phyloP scores from a whole-genome alignment of 305 asterid genomes.

The Fraxinus angustifolia region DNA sequence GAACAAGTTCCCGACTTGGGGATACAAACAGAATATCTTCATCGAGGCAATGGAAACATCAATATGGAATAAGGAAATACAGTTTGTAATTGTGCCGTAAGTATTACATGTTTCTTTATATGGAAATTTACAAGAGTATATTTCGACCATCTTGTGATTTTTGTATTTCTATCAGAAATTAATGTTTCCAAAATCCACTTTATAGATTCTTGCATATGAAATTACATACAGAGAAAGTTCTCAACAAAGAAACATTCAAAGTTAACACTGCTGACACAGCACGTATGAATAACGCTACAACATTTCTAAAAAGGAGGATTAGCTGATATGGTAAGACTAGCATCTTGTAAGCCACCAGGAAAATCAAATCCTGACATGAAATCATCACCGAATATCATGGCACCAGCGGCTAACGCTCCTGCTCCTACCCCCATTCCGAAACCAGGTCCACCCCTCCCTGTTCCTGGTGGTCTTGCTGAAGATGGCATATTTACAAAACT shows the following conservation, averaged over 20 bases:
- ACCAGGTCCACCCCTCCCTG: slow-evolving; percentile 38
- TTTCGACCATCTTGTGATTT: neutral
- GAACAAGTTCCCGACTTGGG: neutral
- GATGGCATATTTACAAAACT: slow-evolving; percentile 50
- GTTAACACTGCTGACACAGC: neutral
- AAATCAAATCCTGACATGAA: slow-evolving; percentile 55
- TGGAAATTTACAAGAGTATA: neutral
- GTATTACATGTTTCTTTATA: neutral
- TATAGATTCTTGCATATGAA: neutral
- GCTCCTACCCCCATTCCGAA: slow-evolving; percentile 66
- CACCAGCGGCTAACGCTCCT: slow-evolving; percentile 79
- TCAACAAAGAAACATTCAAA: neutral
- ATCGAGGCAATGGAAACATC: neutral
- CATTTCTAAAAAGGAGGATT: slow-evolving; percentile 45
- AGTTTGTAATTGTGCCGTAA: neutral
- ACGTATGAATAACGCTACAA: neutral
- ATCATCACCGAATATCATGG: slow-evolving; percentile 70
- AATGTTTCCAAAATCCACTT: neutral
- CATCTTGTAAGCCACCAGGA: slow-evolving; percentile 37
- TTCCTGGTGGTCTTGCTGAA: slow-evolving; percentile 37
- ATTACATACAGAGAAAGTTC: neutral
- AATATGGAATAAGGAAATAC: slow-evolving; percentile 1
- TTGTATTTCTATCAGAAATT: neutral
- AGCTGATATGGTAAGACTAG: slow-evolving; percentile 36
- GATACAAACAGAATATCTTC: neutral